Conservation (phyloP, 148 eudicot genomes). For the Oxyria digyna region DNA sequence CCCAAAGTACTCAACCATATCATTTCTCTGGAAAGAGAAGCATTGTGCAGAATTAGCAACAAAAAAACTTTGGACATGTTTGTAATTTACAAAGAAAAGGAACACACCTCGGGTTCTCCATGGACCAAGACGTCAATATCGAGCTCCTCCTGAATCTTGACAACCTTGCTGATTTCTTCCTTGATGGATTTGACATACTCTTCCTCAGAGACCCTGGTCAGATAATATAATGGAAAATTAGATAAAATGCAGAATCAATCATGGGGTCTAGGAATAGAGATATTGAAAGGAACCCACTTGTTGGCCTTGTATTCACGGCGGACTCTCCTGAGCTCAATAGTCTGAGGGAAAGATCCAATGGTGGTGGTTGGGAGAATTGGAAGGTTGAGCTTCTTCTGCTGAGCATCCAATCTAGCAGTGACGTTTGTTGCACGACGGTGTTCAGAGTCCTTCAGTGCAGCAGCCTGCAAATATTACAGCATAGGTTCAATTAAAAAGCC, state of each 20-base stretch:
- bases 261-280: too few species aligned
- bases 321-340: slow-evolving; percentile 54
- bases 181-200: slow-evolving; percentile 49
- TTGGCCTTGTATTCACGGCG: slow-evolving; percentile 75
- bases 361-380: slow-evolving; percentile 76
- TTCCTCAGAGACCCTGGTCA: slow-evolving; percentile 52
- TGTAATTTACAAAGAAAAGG: too few species aligned
- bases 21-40: slow-evolving; percentile 53
- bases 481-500: neutral
- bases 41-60: too few species aligned
- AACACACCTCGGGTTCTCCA: slow-evolving; percentile 55
- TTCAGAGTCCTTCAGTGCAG: slow-evolving; percentile 47
- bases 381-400: slow-evolving; percentile 61
- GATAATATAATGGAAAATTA: too few species aligned
- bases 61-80: too few species aligned
- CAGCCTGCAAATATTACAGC: slow-evolving; percentile 20
- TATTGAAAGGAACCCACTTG: slow-evolving; percentile 26
- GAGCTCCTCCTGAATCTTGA: slow-evolving; percentile 67
- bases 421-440: slow-evolving; percentile 57
- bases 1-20: slow-evolving; percentile 93
- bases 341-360: slow-evolving; percentile 73
- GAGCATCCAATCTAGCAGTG: slow-evolving; percentile 48
- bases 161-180: slow-evolving; percentile 64
- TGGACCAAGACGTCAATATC: slow-evolving; percentile 70
- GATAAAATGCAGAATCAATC: too few species aligned